phyloP scores from a whole-genome alignment of 78 protist species.

The Polysphondylium violaceum region DNA sequence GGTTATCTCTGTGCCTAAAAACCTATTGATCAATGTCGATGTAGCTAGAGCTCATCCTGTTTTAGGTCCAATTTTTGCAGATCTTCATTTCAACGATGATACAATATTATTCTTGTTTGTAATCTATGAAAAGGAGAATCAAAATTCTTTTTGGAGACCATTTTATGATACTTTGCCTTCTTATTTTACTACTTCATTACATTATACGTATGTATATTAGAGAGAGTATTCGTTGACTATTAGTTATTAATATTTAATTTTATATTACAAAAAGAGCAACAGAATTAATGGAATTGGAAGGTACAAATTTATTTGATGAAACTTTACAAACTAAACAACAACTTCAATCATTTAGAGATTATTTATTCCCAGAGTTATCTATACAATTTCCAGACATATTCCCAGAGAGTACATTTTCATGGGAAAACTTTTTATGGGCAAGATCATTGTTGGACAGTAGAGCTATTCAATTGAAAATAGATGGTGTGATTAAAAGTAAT shows the following conservation, averaged over 20 bases:
- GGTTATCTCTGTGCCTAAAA: slow-evolving; percentile 32
- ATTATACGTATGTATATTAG: slow-evolving; percentile 33
- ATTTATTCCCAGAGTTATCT: slow-evolving; percentile 73
- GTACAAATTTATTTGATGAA: slow-evolving; percentile 69
- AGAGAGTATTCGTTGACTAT: background rate
- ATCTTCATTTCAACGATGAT: slow-evolving; percentile 55
- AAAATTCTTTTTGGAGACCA: slow-evolving; percentile 76
- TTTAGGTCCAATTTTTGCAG: slow-evolving; percentile 41
- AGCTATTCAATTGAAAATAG: slow-evolving; percentile 71
- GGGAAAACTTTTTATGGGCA: slow-evolving; percentile 81
- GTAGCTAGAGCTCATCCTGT: slow-evolving; percentile 43
- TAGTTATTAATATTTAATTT: background rate
- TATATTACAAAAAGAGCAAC: slow-evolving; percentile 16
- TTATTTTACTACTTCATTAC: slow-evolving; percentile 61
- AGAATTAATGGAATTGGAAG: slow-evolving; percentile 62
- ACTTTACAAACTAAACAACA: slow-evolving; percentile 53
- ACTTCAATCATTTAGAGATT: slow-evolving; percentile 47
- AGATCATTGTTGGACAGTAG: slow-evolving; percentile 73
- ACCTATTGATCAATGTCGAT: slow-evolving; percentile 39
- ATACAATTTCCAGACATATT: slow-evolving; percentile 71
- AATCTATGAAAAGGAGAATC: slow-evolving; percentile 79
- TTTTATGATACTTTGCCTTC: slow-evolving; percentile 76
- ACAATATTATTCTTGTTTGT: slow-evolving; percentile 65
- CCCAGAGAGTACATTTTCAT: slow-evolving; percentile 44
- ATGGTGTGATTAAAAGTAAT: slow-evolving; percentile 46